These are phyloP conservation scores for Metschnikowia kunwiensis DNA, from an alignment of 805 yeast species.

Conservation along the genomic window DNA sequence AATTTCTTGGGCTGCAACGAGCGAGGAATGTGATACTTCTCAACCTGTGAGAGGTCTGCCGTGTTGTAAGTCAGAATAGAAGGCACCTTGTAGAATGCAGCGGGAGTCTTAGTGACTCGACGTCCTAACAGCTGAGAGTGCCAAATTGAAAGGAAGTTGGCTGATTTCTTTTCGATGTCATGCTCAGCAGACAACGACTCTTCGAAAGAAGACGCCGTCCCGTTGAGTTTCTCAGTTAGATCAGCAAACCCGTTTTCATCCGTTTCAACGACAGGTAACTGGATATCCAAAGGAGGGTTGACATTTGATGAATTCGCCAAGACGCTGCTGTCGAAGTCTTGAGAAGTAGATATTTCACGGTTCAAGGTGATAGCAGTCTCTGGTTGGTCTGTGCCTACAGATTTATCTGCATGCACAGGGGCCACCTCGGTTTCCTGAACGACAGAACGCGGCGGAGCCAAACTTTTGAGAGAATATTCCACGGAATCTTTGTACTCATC, in stretches of 20 bases:
- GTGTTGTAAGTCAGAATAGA: constrained; percentile 16
- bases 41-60: constrained; percentile 13
- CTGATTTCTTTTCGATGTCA: constrained; percentile 29
- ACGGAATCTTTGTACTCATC: constrained; percentile 18
- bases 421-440: background rate
- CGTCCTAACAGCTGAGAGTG: constrained; percentile 31
- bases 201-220: constrained; percentile 27
- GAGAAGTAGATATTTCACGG: background rate
- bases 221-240: constrained; percentile 27
- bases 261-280: constrained; percentile 42
- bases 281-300: constrained; percentile 28
- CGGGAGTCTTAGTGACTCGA: constrained; percentile 7
- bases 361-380: background rate
- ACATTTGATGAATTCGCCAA: constrained; percentile 45
- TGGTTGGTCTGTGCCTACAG: background rate
- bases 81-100: constrained; percentile 15
- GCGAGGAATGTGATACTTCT: constrained; percentile 24
- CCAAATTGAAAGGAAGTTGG: constrained; percentile 40
- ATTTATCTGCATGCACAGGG: background rate
- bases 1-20: constrained; percentile 30
- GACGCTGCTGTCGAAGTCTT: constrained; percentile 22
- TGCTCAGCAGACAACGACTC: constrained; percentile 42
- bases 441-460: constrained; percentile 17
- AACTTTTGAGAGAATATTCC: constrained; percentile 15
- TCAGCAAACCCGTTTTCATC: constrained; percentile 41